Percentiles rank a stretch among this genome's conserved stretches.
These are phyloP conservation scores for Populus deltoides DNA, from an alignment of 345 rosid genomes.

Conservation along the genomic window DNA sequence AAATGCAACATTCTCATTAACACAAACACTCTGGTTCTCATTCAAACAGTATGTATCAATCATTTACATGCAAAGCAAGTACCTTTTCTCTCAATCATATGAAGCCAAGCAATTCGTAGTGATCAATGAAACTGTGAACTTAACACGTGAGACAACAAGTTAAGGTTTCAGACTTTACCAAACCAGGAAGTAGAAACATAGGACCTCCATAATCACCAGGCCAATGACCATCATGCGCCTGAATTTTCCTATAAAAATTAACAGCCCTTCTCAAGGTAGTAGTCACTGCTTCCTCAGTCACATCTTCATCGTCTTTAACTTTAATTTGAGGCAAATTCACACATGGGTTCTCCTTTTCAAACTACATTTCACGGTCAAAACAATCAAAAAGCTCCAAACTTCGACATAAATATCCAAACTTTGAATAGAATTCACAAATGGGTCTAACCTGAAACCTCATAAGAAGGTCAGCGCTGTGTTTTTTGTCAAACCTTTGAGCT, in stretches of 20 bases:
- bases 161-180: constrained; percentile 34
- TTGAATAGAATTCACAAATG: constrained; percentile 4
- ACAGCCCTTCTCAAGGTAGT: constrained; percentile 63
- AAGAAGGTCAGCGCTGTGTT: constrained; percentile 70
- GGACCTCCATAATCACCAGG: constrained; percentile 99
- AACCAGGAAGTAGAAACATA: constrained; percentile 92
- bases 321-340: constrained; percentile 48
- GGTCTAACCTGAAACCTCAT: constrained; percentile 74
- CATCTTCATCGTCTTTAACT: constrained; percentile 51
- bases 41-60: too few species aligned
- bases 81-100: too few species aligned
- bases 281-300: constrained; percentile 59
- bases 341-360: constrained; percentile 56
- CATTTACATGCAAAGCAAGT: too few species aligned
- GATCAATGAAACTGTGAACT: too few species aligned
- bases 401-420: neutral
- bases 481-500: constrained; percentile 26
- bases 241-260: constrained; percentile 63
- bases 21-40: too few species aligned
- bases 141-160: too few species aligned
- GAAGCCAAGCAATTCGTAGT: too few species aligned
- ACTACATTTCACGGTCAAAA: constrained; percentile 29
- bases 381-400: neutral
- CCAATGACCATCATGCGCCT: constrained; percentile 95
- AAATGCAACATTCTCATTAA: too few species aligned